These are phyloP conservation scores for Sugiyamaella sp. DNA, from an alignment of 1,139 yeast species.

Conservation along the genomic window DNA sequence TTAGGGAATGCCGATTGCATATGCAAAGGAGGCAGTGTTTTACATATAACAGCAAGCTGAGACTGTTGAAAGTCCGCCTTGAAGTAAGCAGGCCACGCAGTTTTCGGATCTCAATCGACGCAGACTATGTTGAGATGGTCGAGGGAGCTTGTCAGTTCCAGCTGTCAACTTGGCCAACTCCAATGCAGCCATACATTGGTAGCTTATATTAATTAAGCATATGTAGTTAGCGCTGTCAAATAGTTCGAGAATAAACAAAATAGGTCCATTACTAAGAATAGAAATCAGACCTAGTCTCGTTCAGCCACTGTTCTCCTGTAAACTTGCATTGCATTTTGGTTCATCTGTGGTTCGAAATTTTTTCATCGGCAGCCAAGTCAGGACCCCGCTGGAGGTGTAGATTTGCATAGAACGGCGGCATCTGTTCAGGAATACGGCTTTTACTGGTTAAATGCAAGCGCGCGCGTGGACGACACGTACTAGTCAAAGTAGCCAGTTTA, in stretches of 20 bases:
- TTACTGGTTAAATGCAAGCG: neutral
- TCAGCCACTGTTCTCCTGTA: neutral
- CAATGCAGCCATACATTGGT: neutral
- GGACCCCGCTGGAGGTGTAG: neutral
- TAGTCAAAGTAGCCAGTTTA: neutral
- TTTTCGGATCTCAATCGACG: neutral
- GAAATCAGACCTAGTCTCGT: neutral
- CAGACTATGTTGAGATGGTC: too few relatives aligned
- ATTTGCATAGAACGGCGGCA: neutral
- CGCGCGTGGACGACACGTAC: conserved; percentile 16
- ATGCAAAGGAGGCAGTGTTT: neutral
- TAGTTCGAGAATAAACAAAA: neutral
- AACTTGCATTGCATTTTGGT: conserved; percentile 1
- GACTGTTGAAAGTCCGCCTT: too few relatives aligned
- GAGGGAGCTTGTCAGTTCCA: too few relatives aligned
- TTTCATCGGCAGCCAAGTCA: too few relatives aligned
- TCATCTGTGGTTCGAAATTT: neutral
- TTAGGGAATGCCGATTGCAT: neutral
- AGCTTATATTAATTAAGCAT: neutral
- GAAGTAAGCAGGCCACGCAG: too few relatives aligned
- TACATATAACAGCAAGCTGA: neutral
- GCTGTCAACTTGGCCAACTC: too few relatives aligned
- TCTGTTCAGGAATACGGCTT: conserved; percentile 1
- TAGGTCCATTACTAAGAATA: neutral
- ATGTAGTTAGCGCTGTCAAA: neutral